A percentile compares a stretch with the other conserved stretches of the same genome.
phyloP scores from a whole-genome alignment of 192 early-diverging fungal species.

The Podochytrium sp. region DNA sequence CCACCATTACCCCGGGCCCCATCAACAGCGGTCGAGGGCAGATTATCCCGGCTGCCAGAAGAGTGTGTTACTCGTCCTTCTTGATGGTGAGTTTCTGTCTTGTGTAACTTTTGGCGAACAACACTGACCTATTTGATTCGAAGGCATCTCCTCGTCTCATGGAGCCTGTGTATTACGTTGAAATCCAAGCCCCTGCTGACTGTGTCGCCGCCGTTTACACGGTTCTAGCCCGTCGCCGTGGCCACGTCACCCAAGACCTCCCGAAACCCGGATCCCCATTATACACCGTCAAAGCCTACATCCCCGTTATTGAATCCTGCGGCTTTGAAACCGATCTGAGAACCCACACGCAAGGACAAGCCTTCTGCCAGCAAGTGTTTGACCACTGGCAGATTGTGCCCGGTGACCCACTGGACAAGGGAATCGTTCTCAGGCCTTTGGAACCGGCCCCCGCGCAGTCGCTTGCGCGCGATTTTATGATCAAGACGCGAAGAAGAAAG shows the following conservation, averaged over 20 bases:
- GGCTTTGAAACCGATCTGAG: constrained; percentile 97
- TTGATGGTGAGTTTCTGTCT: constrained; percentile 66
- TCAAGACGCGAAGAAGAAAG: constrained; percentile 96
- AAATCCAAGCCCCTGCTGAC: constrained; percentile 96
- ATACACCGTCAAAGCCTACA: constrained; percentile 89
- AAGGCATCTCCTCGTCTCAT: constrained; percentile 92
- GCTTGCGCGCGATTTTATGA: constrained; percentile 97
- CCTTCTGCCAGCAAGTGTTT: constrained; percentile 97
- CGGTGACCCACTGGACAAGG: constrained; percentile 93
- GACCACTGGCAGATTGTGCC: constrained; percentile 99
- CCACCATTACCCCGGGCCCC: constrained; percentile 79
- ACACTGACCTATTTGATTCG: constrained; percentile 2
- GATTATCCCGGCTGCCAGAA: constrained; percentile 93
- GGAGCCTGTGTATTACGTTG: constrained; percentile 96
- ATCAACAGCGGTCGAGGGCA: constrained; percentile 95
- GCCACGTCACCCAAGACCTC: constrained; percentile 93
- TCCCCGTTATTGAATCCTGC: constrained; percentile 94
- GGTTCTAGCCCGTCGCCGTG: constrained; percentile 85
- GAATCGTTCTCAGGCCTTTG: constrained; percentile 82
- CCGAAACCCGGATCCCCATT: constrained; percentile 94
- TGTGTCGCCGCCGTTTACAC: constrained; percentile 95
- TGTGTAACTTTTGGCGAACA: constrained; percentile 11
- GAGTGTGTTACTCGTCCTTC: constrained; percentile 96
- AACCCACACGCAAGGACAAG: constrained; percentile 95
- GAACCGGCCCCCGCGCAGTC: constrained; percentile 86